Evolutionary conservation across 257 asterid genomes (phyloP), one percentile per base, ranked within the genome.

Genomic region (Nicotiana tomentosiformis): DNA sequence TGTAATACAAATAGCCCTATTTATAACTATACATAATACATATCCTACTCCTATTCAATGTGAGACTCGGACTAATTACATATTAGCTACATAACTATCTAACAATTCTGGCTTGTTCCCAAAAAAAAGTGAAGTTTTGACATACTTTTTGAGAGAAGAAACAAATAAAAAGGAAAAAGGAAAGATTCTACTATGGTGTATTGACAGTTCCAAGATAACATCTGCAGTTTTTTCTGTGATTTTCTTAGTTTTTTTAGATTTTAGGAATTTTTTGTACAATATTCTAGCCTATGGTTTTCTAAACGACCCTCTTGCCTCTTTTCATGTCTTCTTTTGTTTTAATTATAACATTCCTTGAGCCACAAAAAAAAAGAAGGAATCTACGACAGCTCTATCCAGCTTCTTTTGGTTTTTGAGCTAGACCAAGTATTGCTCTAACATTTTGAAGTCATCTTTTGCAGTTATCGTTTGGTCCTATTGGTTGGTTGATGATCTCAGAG

Each of bases 401-500:
- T 76, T 76, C 46, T 76, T 74, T 51, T 26, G 26, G 1, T 76
- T 51, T 76, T 51, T 29, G 23, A 49, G 79, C 64, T 76, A 49
- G 80, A 51, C 16, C 46, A 74, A 49, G 62, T 15, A 49, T 7
- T 74, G 26, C 43, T 76, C 80, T 60, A 12, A 62, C 37, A 17
- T 79, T 39, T n/a, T 80, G 83, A 66, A 29, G 56, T 81, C 66
- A 49, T 76, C 58, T 84, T 66, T 78, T 87, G 89, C 95, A 96
- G 98, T 80, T 96, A 81, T 96, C 99, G 18, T 96, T 93, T 82
- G 99, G 99, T 82, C 99, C 99, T 17, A 93, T 96, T 82, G 99
- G 99, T 83, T 96, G 99, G 99, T 85, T 96, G 90, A 90, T 96
- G 97, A 96, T 96, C 77, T 94, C 98, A 2, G 98, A 96, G 90